Evolutionary conservation across 1,139 yeast genomes (phyloP).

Genomic region (Lodderomyces elongisporus): DNA sequence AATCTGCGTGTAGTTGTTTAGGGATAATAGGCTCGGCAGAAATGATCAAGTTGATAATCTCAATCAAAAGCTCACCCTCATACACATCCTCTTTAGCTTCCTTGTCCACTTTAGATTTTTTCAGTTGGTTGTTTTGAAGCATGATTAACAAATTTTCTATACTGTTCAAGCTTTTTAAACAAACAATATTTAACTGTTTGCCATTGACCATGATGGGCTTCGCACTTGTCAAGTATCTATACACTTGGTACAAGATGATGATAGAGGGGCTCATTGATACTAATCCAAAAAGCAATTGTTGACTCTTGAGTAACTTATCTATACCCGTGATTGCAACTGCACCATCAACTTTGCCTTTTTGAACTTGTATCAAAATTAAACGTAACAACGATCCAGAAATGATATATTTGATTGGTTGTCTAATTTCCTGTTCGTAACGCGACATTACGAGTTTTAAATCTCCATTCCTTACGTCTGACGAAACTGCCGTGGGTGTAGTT

Average conservation of each 20-base stretch:
- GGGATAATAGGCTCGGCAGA: conserved; percentile 49
- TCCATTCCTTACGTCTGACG: conserved; percentile 51
- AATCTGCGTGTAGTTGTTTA: conserved; percentile 37
- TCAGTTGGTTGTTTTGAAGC: conserved; percentile 18
- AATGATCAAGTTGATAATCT: conserved; percentile 49
- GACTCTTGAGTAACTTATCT: conserved; percentile 82
- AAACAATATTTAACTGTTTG: conserved; percentile 35
- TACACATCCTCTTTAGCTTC: conserved; percentile 6
- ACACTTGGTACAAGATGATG: conserved; percentile 47
- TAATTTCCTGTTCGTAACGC: conserved; percentile 72
- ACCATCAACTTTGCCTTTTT: conserved; percentile 93
- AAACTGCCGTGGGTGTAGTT: conserved; percentile 19
- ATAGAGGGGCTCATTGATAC: conserved; percentile 84
- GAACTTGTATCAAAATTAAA: conserved; percentile 79
- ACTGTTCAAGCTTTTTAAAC: conserved; percentile 50
- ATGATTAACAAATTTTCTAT: conserved; percentile 49
- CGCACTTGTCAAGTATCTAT: conserved; percentile 20
- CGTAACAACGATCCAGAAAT: conserved; percentile 68
- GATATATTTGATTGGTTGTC: conserved; percentile 61
- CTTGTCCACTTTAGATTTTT: conserved; percentile 14
- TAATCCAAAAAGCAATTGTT: conserved; percentile 86
- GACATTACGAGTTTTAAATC: conserved; percentile 76
- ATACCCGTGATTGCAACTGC: conserved; percentile 87
- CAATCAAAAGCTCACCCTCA: conserved; percentile 55
- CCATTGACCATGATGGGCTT: conserved; percentile 40